A percentile compares a stretch with the other conserved stretches of the same genome.
phyloP scores from a whole-genome alignment of 2,329 filamentous ascomycete species.

The Cephalotrichum gorgonifer region DNA sequence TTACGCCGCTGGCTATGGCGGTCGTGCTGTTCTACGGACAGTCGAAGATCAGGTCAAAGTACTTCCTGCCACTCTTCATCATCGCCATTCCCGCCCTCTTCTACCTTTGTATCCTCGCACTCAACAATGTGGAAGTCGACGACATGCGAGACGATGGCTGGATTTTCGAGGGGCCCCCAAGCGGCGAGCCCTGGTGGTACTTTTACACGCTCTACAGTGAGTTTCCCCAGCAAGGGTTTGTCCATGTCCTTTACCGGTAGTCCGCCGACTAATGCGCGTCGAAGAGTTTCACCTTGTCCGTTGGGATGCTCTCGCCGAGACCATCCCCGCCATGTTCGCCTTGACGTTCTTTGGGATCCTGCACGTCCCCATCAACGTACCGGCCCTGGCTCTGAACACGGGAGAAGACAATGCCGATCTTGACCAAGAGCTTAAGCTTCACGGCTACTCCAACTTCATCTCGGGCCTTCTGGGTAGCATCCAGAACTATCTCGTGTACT shows the following conservation, averaged over 20 bases:
- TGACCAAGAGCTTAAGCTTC: conserved; percentile 82
- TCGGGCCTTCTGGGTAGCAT: conserved; percentile 85
- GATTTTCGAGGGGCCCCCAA: conserved; percentile 82
- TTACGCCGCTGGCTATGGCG: conserved; percentile 66
- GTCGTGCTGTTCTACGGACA: conserved; percentile 68
- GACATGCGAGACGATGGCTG: conserved; percentile 66
- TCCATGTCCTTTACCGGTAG: neutral
- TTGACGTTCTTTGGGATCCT: conserved; percentile 95
- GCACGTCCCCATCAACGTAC: conserved; percentile 96
- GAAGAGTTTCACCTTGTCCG: conserved; percentile 71
- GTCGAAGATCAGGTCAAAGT: conserved; percentile 67
- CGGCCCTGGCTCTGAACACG: conserved; percentile 78
- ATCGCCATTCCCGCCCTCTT: conserved; percentile 66
- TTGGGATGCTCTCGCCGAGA: conserved; percentile 74
- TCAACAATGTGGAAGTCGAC: conserved; percentile 57
- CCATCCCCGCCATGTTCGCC: conserved; percentile 89
- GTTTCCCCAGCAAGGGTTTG: conserved; percentile 17
- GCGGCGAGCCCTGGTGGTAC: conserved; percentile 88
- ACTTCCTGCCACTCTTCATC: conserved; percentile 81
- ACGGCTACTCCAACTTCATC: conserved; percentile 85
- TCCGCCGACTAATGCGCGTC: neutral
- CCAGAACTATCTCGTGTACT: conserved; percentile 94
- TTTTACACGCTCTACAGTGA: conserved; percentile 93
- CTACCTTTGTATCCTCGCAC: conserved; percentile 63
- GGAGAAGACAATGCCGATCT: conserved; percentile 89